Evolutionary conservation across 148 eudicot genomes (phyloP).

Genomic region (Chenopodium album): DNA sequence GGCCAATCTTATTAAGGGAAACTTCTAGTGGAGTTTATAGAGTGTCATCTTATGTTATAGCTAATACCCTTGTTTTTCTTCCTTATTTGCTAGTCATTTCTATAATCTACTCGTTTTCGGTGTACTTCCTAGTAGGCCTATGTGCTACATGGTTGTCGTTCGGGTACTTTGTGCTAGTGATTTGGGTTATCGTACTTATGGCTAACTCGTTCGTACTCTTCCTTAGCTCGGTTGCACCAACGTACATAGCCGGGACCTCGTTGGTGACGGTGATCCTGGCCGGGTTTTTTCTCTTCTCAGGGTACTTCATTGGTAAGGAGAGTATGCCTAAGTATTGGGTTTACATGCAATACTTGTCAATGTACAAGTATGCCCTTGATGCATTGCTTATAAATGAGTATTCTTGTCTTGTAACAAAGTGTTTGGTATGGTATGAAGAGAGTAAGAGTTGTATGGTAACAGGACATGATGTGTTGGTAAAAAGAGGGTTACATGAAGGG

Average conservation of each 20-base stretch:
- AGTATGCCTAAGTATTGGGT: constrained; percentile 82
- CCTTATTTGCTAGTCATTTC: constrained; percentile 73
- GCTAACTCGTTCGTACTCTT: constrained; percentile 90
- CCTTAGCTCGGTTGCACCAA: constrained; percentile 84
- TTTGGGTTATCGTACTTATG: constrained; percentile 71
- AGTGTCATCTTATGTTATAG: constrained; percentile 69
- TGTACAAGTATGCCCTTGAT: constrained; percentile 92
- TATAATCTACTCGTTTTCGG: constrained; percentile 58
- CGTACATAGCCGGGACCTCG: constrained; percentile 83
- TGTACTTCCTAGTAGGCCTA: constrained; percentile 81
- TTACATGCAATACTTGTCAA: constrained; percentile 81
- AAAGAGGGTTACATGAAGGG: constrained; percentile 68
- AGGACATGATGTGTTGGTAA: constrained; percentile 70
- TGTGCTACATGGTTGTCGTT: constrained; percentile 75
- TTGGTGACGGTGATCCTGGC: constrained; percentile 65
- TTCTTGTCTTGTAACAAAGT: constrained; percentile 61
- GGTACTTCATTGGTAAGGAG: constrained; percentile 77
- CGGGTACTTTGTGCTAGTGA: constrained; percentile 65
- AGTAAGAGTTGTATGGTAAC: constrained; percentile 64
- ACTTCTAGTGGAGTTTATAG: constrained; percentile 93
- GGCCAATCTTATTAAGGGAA: constrained; percentile 81
- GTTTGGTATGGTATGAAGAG: constrained; percentile 79
- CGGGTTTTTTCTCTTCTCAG: constrained; percentile 85
- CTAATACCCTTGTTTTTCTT: constrained; percentile 78
- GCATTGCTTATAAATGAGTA: constrained; percentile 84